Evolutionary conservation across 768 basidiomycete genomes (phyloP), one percentile per base, ranked within the genome.

Genomic region (Auricularia sp.): DNA sequence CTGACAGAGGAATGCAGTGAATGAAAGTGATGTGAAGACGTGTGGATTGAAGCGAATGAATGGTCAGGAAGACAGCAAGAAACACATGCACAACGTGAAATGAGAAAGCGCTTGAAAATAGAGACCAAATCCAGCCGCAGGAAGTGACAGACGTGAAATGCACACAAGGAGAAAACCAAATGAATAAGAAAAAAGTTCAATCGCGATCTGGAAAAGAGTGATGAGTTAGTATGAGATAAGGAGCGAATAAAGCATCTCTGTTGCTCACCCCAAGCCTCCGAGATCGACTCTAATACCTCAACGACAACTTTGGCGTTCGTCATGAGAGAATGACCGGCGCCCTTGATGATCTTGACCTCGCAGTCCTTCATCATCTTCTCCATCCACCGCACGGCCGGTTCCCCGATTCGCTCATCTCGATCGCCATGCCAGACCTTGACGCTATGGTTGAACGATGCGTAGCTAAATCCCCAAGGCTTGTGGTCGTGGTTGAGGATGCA

Each of bases 361-460:
- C 93, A 96, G 54, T 82, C 80, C 21, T 85, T 83, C 89, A 94
- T 91, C 42, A 83, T 84, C 67, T 83, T 84, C 74, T 94, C 91
- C 90, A 94, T 91, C 92, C 93, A 96, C 69, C 89, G 77, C 47
- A 98, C 87, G 56, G 92, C 90, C 69, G 88, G 87, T 73, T 96
- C 89, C 39, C 88, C 87, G 66, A 99, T 96, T 77, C 88, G 89
- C 75, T 98, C 96, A 74, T 99, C 96, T 67, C 81, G 84, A 69
- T 93, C 90, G 2, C 96, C 96, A 68, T 93, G 93, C 93, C 93
- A 98, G 47, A 99, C 86, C 53, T 83, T 84, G 58, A 91, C 88
- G 35, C 76, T 79, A 70, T 89, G 87, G 14, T 84, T 84, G 68
- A 95, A 90, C 23, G 90, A 82, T 16, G 82, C 74, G 72, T 98